Evolutionary conservation across 257 asterid species (phyloP).

Genomic region (Eustoma russellianum): DNA sequence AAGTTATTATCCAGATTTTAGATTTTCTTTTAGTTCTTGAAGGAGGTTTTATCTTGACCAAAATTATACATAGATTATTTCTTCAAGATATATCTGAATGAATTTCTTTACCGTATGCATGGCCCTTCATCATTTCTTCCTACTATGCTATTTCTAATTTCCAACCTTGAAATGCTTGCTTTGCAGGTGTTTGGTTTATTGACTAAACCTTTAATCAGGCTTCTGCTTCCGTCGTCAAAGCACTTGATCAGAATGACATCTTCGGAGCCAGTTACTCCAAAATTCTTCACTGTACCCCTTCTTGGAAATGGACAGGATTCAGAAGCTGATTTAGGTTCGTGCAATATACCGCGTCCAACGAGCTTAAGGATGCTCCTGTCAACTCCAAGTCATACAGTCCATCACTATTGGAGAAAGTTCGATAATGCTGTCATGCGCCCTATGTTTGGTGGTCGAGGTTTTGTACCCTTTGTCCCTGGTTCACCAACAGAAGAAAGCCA

Average conservation of each 20-base stretch:
- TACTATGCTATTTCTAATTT: too few species aligned
- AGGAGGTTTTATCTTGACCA: too few species aligned
- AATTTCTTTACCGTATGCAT: too few species aligned
- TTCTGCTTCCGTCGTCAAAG: conserved; percentile 47
- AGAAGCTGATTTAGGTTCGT: conserved; percentile 31
- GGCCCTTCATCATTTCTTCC: too few species aligned
- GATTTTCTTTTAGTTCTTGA: too few species aligned
- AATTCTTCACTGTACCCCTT: conserved; percentile 59
- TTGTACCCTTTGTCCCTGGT: conserved; percentile 73
- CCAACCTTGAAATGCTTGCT: too few species aligned
- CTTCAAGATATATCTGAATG: too few species aligned
- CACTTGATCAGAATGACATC: conserved; percentile 48
- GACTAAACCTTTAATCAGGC: conserved; percentile 71
- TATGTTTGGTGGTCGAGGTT: conserved; percentile 94
- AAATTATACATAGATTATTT: too few species aligned
- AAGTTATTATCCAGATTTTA: too few species aligned
- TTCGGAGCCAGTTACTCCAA: conserved; percentile 55
- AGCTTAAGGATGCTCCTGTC: conserved; percentile 71
- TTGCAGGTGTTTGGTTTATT: conserved; percentile 84
- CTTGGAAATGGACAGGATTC: conserved; percentile 40
- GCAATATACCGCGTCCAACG: conserved; percentile 46
- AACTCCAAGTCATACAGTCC: conserved; percentile 72
- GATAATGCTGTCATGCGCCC: conserved; percentile 95
- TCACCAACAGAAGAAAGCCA: conserved; percentile 65
- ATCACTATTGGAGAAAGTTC: conserved; percentile 88